Evolutionary conservation across 371 early-diverging fungal genomes (phyloP), one percentile per base, ranked within the genome.

Genomic region (Rhizopus stolonifer): DNA sequence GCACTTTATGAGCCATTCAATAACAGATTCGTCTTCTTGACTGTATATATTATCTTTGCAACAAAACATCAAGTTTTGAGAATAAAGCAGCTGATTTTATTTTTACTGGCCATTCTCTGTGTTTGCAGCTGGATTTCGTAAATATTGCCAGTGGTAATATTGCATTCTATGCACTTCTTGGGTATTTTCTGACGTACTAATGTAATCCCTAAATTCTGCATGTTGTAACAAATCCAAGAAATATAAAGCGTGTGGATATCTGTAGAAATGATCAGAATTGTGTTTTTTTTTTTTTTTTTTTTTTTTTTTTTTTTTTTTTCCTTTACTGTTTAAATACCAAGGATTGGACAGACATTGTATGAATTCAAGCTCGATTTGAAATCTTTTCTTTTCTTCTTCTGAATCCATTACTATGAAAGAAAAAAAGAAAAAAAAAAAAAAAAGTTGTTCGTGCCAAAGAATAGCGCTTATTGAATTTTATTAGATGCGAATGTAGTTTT

Each of bases 271-370:
- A 6, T 36, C 22, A 34, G 9, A n/a, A 24, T 2, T 29, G 21
- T 46, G 8, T n/a, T 14, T 10, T 7, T 18, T 1, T 0, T 9
- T 4, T 11, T 25, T 21, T 29, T 21, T 11, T 43, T n/a, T 1
- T 26, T 39, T 29, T 60, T 82, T n/a, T n/a, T n/a, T n/a, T n/a
- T n/a, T n/a, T n/a, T 46, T 77, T 67, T 64, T 89, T 83, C 89
- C 93, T 74, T 46, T 80, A 88, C 86, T 84, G 65, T 94, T 91
- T 23, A 96, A 73, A 54, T 95, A 96, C 86, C 87, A 87, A 19
- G 96, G 96, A 69, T 95, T 96, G n/a, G 95, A 81, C 14, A 96
- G 72, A 52, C 92, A 92, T 69, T 94, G 94, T 13, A 96, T 82
- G 76, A 96, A 96, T 74, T 96, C 96, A 19, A 96, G 83, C 71